Percentiles rank a stretch among this genome's conserved stretches.
Conservation (phyloP, 495 filamentous ascomycete genomes). For the Tuber calosporum region DNA sequence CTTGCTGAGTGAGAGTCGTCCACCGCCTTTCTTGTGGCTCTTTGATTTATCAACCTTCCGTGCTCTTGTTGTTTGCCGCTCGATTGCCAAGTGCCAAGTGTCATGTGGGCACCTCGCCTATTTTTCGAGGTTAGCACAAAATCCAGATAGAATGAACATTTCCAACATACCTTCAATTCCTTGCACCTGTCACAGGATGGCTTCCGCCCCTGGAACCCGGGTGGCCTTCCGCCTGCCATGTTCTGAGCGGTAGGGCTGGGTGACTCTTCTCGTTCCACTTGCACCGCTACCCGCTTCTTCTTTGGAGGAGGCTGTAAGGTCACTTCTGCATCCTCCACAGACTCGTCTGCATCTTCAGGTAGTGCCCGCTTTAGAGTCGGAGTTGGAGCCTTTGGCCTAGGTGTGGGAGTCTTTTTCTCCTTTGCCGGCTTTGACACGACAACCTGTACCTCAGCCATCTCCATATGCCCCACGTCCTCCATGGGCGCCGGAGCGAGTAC, state of each 20-base stretch:
- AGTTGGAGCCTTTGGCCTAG: not conserved
- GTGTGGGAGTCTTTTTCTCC: conserved; percentile 16
- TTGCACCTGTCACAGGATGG: conserved; percentile 40
- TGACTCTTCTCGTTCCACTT: not conserved
- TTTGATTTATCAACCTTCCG: conserved; percentile 12
- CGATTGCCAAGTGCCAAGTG: conserved; percentile 38
- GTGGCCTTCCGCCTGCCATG: conserved; percentile 31
- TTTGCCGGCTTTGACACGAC: conserved; percentile 5
- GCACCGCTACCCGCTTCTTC: conserved; percentile 8
- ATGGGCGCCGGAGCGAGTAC: not conserved
- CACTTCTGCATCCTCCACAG: conserved; percentile 8
- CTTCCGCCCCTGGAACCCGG: conserved; percentile 39
- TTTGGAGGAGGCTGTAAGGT: conserved; percentile 15
- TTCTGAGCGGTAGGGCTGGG: not conserved
- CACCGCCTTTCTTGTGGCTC: conserved; percentile 2
- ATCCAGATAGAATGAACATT: conserved; percentile 2
- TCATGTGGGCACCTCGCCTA: conserved; percentile 41
- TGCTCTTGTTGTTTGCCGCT: conserved; percentile 13
- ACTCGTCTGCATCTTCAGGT: conserved; percentile 4
- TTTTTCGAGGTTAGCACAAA: conserved; percentile 19
- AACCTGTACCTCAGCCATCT: conserved; percentile 6
- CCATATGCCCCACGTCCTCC: conserved; percentile 6
- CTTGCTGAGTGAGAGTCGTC: not conserved
- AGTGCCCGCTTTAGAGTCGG: conserved; percentile 16
- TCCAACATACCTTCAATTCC: conserved; percentile 34